Percentiles rank a stretch among this genome's conserved stretches.
These are phyloP conservation scores for Trametes polyzona DNA, from an alignment of 1,284 basidiomycete genomes.

Conservation along the genomic window DNA sequence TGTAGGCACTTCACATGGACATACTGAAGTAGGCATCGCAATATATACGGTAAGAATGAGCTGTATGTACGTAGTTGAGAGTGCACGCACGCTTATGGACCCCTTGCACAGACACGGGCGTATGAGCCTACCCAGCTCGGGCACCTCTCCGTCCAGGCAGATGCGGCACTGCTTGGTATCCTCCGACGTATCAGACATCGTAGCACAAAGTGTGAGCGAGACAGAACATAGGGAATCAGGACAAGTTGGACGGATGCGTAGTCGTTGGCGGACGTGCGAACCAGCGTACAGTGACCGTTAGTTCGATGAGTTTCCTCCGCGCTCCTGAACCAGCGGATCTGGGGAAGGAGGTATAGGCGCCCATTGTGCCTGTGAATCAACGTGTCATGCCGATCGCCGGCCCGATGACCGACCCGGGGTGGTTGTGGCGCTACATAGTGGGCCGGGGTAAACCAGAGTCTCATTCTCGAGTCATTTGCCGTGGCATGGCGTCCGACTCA, in stretches of 20 bases:
- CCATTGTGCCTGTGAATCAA: not conserved
- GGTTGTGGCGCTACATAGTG: not conserved
- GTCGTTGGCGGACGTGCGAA: slow-evolving; percentile 1
- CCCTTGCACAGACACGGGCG: slow-evolving; percentile 79
- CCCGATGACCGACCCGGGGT: not conserved
- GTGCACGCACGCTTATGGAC: slow-evolving; percentile 68
- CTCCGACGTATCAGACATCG: slow-evolving; percentile 21
- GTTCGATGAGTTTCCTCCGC: slow-evolving; percentile 1
- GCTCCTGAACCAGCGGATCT: not conserved
- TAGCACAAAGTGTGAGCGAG: not conserved
- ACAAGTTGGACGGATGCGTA: not conserved
- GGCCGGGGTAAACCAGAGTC: too few relatives aligned
- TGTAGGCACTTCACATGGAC: slow-evolving; percentile 80
- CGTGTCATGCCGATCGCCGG: slow-evolving; percentile 1
- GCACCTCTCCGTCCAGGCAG: slow-evolving; percentile 69
- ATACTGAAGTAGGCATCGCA: too few relatives aligned
- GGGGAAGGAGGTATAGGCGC: not conserved
- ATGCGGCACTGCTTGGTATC: slow-evolving; percentile 73
- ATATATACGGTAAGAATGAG: too few relatives aligned
- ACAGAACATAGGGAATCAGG: not conserved
- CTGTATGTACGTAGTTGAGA: too few relatives aligned
- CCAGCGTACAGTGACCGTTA: not conserved
- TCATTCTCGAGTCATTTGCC: not conserved
- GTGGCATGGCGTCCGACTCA: slow-evolving; percentile 16
- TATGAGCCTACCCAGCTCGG: slow-evolving; percentile 68